Evolutionary conservation across 768 basidiomycete genomes (phyloP).

Genomic region (Filobasidium wieringae): DNA sequence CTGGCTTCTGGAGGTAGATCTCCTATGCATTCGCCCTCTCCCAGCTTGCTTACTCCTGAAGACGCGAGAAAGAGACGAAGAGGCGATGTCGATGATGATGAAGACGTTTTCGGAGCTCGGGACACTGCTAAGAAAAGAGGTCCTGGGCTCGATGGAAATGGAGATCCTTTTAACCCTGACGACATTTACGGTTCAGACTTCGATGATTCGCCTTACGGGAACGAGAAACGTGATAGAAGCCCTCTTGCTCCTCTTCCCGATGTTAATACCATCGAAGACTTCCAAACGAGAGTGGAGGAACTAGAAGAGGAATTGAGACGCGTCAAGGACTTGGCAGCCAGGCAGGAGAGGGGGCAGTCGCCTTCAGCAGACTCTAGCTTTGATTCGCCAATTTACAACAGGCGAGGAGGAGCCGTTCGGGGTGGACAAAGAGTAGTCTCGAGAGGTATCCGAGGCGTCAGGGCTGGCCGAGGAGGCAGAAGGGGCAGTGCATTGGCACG

Average conservation of each 20-base stretch:
- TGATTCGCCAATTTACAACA: constrained; percentile 6
- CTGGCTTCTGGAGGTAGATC: constrained; percentile 20
- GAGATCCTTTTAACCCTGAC: constrained; percentile 30
- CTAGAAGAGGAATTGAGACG: constrained; percentile 29
- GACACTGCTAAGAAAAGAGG: constrained; percentile 29
- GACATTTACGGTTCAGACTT: constrained; percentile 35
- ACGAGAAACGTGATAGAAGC: constrained; percentile 19
- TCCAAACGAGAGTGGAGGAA: constrained; percentile 24
- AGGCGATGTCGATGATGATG: constrained; percentile 23
- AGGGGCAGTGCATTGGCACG: constrained; percentile 3
- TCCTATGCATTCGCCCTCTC: constrained; percentile 24
- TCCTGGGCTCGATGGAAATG: constrained; percentile 36
- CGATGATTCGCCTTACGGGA: constrained; percentile 27
- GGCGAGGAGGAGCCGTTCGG: constrained; percentile 20
- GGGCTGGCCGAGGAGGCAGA: constrained; percentile 4
- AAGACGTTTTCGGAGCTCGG: constrained; percentile 39
- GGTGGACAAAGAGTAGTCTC: constrained; percentile 9
- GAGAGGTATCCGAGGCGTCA: constrained; percentile 5
- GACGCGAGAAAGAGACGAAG: not conserved
- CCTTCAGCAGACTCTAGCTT: constrained; percentile 16
- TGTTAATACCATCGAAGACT: constrained; percentile 31
- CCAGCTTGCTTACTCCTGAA: constrained; percentile 18
- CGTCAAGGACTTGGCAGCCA: constrained; percentile 17
- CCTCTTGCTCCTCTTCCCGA: constrained; percentile 32
- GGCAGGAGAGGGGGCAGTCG: not conserved